Evolutionary conservation across 495 filamentous ascomycete species (phyloP), one percentile per base, ranked within the genome.

Genomic region (Penicilliopsis zonata): DNA sequence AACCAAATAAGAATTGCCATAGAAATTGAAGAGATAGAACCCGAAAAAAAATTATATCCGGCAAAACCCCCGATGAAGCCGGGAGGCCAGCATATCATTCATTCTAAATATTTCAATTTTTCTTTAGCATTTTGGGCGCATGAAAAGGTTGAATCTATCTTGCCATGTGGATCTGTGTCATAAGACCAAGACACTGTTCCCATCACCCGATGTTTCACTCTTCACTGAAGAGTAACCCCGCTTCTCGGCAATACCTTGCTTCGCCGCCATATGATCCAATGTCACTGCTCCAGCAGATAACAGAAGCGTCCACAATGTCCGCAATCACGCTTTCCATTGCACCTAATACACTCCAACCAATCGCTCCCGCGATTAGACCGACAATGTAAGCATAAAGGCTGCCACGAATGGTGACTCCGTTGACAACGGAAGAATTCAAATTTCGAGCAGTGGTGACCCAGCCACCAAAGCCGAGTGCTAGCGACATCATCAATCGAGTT

Each of bases 361-460:
- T 95, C 30, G 84, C 79, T 20, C 80, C 83, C 9, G 90, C 86
- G 38, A 95, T 76, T 34, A 98, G 46, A 3, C 88, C 90, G 3
- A 98, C 83, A 25, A 98, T 71, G 50, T 98, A 98, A 13, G 86
- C 90, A 52, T 98, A 98, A 24, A 86, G 63, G 45, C 86, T 94
- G n/a, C 90, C 90, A 29, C 64, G 73, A n/a, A n/a, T n/a, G 26
- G 78, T 54, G 1, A 69, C 61, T 17, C 66, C 71, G 23, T 66
- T 58, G 13, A 55, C 39, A 18, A 65, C 67, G 22, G 67, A 59
- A 12, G 80, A 58, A 15, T 55, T 55, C 9, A 92, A 57, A 50
- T 76, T 74, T 28, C 80, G 72, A 12, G 90, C 85, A 18, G 86
- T 88, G 33, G 80, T 79, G n/a, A 96, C 85, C 90, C 90, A 98